phyloP scores from a whole-genome alignment of 2,329 filamentous ascomycete genomes.

The Xylariales sp. region DNA sequence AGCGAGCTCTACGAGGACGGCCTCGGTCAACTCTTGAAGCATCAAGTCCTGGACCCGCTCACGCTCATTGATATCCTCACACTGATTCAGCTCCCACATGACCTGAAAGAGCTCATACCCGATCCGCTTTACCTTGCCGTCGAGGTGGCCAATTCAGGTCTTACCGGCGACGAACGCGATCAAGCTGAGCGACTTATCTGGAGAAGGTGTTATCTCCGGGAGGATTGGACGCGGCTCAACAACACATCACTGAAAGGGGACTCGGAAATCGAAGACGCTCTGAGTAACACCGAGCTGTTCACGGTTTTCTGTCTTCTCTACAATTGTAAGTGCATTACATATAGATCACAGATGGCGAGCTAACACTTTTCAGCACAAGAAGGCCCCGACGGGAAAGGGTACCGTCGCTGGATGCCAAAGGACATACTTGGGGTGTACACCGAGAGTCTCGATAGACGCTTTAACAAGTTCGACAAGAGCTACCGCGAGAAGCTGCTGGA shows the following conservation, averaged over 20 bases:
- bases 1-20: conserved; percentile 65
- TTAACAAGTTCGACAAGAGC: conserved; percentile 55
- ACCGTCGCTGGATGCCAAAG: conserved; percentile 44
- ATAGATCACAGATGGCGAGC: conserved; percentile 10
- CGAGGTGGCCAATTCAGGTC: conserved; percentile 51
- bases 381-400: conserved; percentile 39
- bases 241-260: conserved; percentile 73
- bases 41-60: conserved; percentile 64
- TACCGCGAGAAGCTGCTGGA: conserved; percentile 63
- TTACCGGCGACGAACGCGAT: conserved; percentile 50
- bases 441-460: conserved; percentile 56
- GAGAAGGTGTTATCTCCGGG: conserved; percentile 78
- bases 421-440: conserved; percentile 57
- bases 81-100: conserved; percentile 49
- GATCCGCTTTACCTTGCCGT: conserved; percentile 74
- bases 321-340: conserved; percentile 49
- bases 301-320: conserved; percentile 61
- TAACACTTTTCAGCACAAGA: conserved; percentile 25
- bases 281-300: conserved; percentile 65
- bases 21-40: conserved; percentile 64
- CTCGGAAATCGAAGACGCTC: conserved; percentile 54
- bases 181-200: conserved; percentile 66
- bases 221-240: conserved; percentile 80
- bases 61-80: conserved; percentile 73
- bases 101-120: conserved; percentile 50